Conservation (phyloP, 345 rosid genomes). For the Rubroshorea leprosula region DNA sequence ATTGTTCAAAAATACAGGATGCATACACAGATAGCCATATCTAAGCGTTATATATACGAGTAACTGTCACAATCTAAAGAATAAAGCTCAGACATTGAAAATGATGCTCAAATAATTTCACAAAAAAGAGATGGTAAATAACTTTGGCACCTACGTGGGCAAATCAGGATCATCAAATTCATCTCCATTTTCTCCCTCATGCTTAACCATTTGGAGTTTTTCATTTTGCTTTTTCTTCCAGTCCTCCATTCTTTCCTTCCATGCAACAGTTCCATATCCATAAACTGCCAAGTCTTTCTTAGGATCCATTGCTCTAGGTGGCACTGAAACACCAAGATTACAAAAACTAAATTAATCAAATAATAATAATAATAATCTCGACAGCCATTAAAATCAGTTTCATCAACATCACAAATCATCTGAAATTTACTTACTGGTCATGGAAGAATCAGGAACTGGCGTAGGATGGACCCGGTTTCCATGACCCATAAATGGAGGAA, state of each 20-base stretch:
- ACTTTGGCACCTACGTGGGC: slow-evolving; percentile 69
- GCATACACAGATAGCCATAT: no score
- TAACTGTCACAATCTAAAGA: background rate
- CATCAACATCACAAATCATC: background rate
- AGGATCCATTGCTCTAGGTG: slow-evolving; percentile 80
- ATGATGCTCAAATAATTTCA: background rate
- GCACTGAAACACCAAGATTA: slow-evolving; percentile 40
- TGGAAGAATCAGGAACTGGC: slow-evolving; percentile 44
- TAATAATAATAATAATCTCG: slow-evolving; percentile 1
- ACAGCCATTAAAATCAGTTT: background rate
- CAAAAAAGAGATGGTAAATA: background rate
- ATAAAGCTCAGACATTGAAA: background rate
- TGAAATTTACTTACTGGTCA: slow-evolving; percentile 42
- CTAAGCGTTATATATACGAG: no score
- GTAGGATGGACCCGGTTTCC: slow-evolving; percentile 51
- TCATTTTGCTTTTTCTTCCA: slow-evolving; percentile 78
- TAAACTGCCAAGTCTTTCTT: slow-evolving; percentile 77
- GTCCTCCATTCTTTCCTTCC: slow-evolving; percentile 88
- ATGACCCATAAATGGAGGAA: slow-evolving; percentile 58
- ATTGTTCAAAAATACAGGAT: no score
- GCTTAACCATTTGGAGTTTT: slow-evolving; percentile 61
- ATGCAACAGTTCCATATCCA: slow-evolving; percentile 89
- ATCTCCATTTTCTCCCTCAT: slow-evolving; percentile 39
- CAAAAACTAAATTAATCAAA: slow-evolving; percentile 11
- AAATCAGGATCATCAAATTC: slow-evolving; percentile 58